Base-by-base conservation (phyloP, 2,329 filamentous ascomycete species). In the Phyllosticta ampelicida region DNA sequence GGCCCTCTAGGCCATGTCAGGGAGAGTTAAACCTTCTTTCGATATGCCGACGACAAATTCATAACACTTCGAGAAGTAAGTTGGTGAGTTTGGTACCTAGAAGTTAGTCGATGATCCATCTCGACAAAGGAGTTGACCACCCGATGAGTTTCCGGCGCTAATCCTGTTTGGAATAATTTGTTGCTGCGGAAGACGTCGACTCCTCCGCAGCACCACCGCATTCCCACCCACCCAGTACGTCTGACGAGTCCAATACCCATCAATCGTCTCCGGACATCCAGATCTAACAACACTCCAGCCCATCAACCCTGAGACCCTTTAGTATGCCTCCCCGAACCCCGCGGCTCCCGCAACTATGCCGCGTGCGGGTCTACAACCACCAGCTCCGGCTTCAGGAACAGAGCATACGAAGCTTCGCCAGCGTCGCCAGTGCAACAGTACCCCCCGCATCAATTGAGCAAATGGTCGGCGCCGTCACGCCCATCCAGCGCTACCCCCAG, bases 361-460 rank as follows among this genome's bases (percentile, higher is more conserved):
- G 67, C 60, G 61, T 68, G 61, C 66, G 64, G 61, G 65, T 57
- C 56, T 61, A 65, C 23, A 61, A 64, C 55, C 61, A 64, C 28
- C 51, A 56, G 23, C 30, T 60, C 29, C 61, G 56, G 62, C 61
- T 62, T 52, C 68, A 63, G 67, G 67, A 66, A 59, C 67, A 73
- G 70, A 70, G 71, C 71, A 44, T 36, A n/a, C 30, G 56, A 9
- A 68, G 74, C 65, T 77, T 80, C 67, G 79, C 79, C 55, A 78
- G 79, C 36, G 73, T 76, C 20, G 73, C 77, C 58, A 72, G 76
- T 59, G 73, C 78, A 63, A 75, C 74, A 5, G 79, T 79, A 16
- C 77, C 81, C 53, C 77, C 80, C 30, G 73, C 80, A 10, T 72
- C 81, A 52, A 73, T 79, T 57, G 72, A 78, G 23, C 77, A 79